Evolutionary conservation across 2,329 filamentous ascomycete genomes (phyloP).

Genomic region (Lecanosticta acicola): DNA sequence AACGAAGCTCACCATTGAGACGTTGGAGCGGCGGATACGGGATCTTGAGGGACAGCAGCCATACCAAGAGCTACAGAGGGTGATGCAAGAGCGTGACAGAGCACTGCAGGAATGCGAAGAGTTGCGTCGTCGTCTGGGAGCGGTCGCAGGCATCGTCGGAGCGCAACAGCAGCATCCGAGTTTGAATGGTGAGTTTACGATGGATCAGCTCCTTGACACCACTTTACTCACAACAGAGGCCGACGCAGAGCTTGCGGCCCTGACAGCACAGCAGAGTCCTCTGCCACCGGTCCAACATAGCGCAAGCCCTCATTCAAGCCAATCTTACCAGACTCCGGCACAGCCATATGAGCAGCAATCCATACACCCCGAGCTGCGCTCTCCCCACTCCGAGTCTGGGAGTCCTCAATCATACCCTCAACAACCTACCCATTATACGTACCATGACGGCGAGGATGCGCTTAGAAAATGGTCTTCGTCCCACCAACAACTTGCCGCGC

Average conservation of each 20-base stretch:
- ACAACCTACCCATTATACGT: not conserved
- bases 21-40: slow-evolving; percentile 63
- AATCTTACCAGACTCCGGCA: slow-evolving; percentile 8
- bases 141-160: slow-evolving; percentile 27
- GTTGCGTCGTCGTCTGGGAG: slow-evolving; percentile 59
- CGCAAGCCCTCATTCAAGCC: slow-evolving; percentile 6
- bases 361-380: slow-evolving; percentile 32
- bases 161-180: slow-evolving; percentile 13
- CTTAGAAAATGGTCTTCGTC: slow-evolving; percentile 17
- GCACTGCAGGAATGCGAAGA: slow-evolving; percentile 75
- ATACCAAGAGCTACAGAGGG: slow-evolving; percentile 75
- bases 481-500: not conserved
- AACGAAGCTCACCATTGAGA: slow-evolving; percentile 73
- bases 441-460: slow-evolving; percentile 1
- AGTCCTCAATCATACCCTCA: not conserved
- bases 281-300: slow-evolving; percentile 30
- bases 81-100: slow-evolving; percentile 61
- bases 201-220: slow-evolving; percentile 24
- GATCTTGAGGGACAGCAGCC: slow-evolving; percentile 75
- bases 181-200: slow-evolving; percentile 28
- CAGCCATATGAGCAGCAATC: slow-evolving; percentile 21
- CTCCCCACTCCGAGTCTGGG: slow-evolving; percentile 5
- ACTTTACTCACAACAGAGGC: slow-evolving; percentile 24
- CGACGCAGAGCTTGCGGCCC: slow-evolving; percentile 42
- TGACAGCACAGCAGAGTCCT: slow-evolving; percentile 42